Base-by-base conservation (phyloP, 2,329 filamentous ascomycete genomes). In the Xylaria sp. region DNA sequence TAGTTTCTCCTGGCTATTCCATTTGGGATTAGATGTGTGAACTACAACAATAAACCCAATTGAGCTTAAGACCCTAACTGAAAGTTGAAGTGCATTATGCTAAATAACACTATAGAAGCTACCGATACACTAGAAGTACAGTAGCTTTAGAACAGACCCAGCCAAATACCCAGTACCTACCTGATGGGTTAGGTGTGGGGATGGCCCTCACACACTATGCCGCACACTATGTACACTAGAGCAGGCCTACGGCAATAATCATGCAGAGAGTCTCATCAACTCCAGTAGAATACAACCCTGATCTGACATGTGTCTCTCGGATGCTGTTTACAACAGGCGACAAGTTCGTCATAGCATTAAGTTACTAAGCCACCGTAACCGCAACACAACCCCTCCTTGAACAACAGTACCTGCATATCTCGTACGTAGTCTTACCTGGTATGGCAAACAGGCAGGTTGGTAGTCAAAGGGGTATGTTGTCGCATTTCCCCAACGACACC, bases 341-440 rank as follows among this genome's bases (percentile, higher is more conserved):
- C 24, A 27, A 27, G 24, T 45, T 45, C 39, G 39, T 17, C 39
- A 45, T 45, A 45, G 17, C 11, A 30, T 21, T 21, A 30, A 36
- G 27, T 34, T n/a, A 30, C 39, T 59, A n/a, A 48, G 39, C 56
- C 12, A 59, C 42, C 3, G 14, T 24, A 32, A 48, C 56, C 34
- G 42, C 56, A 59, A 59, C 42, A 24, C 56, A 47, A 45, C 55
- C 55, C 48, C 48, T 51, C 48, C 30, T 27, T 30, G 6, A 30
- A 30, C 12, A 17, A 7, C 17, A 47, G 39, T 47, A 47, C 42
- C 17, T 45, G n/a, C 42, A 17, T 47, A 51, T 1, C 24, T 8
- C 6, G 11, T 7, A 36, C 34, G 34, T 36, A 36, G 34, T 36
- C 34, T 36, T 36, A 36, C 34, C 11, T 36, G 11, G 21, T 24